Conservation (phyloP, 257 asterid species). For the Ajuga chamaepitys region DNA sequence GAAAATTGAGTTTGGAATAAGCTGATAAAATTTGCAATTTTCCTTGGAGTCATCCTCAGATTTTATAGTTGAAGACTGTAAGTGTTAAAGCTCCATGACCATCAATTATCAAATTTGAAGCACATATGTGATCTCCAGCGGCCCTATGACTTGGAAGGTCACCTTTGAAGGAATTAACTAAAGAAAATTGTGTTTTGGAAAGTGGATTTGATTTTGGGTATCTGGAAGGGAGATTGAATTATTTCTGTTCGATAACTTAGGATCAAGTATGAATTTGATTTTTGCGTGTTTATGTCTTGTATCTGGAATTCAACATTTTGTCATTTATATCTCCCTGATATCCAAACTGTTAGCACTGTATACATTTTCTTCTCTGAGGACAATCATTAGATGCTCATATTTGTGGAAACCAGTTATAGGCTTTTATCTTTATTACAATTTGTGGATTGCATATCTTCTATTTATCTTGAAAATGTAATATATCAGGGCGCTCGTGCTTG, state of each 20-base stretch:
- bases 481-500: conserved; percentile 77
- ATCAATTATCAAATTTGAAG: not conserved
- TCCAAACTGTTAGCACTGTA: too few species aligned
- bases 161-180: not conserved
- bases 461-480: conserved; percentile 22
- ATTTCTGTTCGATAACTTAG: not conserved
- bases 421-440: not conserved
- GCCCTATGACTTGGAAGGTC: not conserved
- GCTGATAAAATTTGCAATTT: not conserved
- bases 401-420: not conserved
- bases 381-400: not conserved
- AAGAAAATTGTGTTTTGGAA: not conserved
- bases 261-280: too few species aligned
- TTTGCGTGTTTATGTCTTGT: too few species aligned
- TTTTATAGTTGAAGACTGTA: not conserved
- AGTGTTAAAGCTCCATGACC: not conserved
- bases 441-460: not conserved
- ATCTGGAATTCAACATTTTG: too few species aligned
- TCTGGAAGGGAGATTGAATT: not conserved
- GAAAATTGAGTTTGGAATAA: not conserved
- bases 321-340: too few species aligned
- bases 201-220: not conserved
- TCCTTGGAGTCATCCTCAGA: not conserved
- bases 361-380: not conserved
- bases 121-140: not conserved